Evolutionary conservation across 331 rosid species (phyloP), one percentile per base, ranked within the genome.

Genomic region (Malus hybrid): DNA sequence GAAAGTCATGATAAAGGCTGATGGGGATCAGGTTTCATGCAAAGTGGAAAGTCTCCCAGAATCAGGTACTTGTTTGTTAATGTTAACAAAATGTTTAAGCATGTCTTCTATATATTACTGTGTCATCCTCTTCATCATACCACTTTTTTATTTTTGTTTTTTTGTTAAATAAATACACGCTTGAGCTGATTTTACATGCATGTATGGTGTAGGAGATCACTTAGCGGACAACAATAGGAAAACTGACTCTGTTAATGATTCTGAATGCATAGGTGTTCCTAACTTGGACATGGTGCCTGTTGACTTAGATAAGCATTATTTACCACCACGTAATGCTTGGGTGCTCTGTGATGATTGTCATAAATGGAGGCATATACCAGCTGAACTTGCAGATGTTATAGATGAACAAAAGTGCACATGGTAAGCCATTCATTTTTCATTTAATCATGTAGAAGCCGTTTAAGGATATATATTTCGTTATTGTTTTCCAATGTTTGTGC

Each of bases 351-450:
- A 95, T 87, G 88, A 81, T 80, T 95, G 99, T 82, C 89, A 76
- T 78, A 92, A 95, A 82, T 95, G 99, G 99, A 89, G 99, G 75
- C 99, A 93, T 52, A 95, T 95, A 84, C 87, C 91, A 71, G 93
- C 95, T 79, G 82, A 76, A 76, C 96, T 90, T 79, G 99, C 97
- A 33, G 97, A 95, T 83, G 60, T 1, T 67, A 88, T 95, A 72
- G 96, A 90, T 71, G 96, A 88, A 84, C 84, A 86, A 74, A 89
- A 88, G 78, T 76, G 99, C 88, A 83, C 90, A 74, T 95, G 99
- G 99, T 95, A 92, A 68, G 11, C 39, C 79, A 74, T 77, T 76
- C 70, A 80, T 69, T 36, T 33, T 73, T 39, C 55, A 14, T 69
- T 32, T 62, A n/a, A 20, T 69, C 55, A 24, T 69, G 46, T 69